phyloP scores from a whole-genome alignment of 441 rosid genomes.

The Euphorbia celastroides region DNA sequence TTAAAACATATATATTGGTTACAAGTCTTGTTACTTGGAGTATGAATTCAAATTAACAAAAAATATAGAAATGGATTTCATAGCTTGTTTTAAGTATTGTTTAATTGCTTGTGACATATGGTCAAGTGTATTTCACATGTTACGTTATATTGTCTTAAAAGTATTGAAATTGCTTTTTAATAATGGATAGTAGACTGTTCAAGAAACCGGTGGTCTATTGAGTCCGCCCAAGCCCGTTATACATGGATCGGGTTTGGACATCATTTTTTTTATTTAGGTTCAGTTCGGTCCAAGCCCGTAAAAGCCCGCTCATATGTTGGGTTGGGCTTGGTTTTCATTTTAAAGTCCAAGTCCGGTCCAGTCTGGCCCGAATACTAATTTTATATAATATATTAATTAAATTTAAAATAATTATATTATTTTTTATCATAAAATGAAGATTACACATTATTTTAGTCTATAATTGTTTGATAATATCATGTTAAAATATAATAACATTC shows the following conservation, averaged over 20 bases:
- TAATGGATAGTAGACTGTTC: constrained; percentile 4
- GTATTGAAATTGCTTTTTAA: background rate
- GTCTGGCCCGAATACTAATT: too few species aligned
- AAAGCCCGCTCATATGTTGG: too few species aligned
- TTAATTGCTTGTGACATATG: background rate
- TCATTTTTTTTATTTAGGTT: background rate
- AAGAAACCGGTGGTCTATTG: background rate
- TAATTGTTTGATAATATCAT: too few species aligned
- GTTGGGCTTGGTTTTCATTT: too few species aligned
- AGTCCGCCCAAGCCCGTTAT: too few species aligned
- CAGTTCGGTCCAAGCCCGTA: too few species aligned
- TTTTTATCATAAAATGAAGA: too few species aligned
- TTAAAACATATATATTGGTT: background rate
- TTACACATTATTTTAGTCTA: too few species aligned
- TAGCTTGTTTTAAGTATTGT: background rate
- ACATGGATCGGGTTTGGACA: background rate
- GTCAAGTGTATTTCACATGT: background rate
- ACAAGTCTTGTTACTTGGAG: background rate
- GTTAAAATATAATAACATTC: too few species aligned
- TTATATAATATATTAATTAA: too few species aligned
- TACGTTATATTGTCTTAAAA: background rate
- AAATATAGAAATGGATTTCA: background rate
- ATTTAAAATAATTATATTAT: too few species aligned
- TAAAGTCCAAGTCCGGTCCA: too few species aligned
- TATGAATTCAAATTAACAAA: background rate